Percentiles rank a stretch among this genome's conserved stretches.
phyloP scores from a whole-genome alignment of 176 grass and related monocot genomes.

The Leersia perrieri region DNA sequence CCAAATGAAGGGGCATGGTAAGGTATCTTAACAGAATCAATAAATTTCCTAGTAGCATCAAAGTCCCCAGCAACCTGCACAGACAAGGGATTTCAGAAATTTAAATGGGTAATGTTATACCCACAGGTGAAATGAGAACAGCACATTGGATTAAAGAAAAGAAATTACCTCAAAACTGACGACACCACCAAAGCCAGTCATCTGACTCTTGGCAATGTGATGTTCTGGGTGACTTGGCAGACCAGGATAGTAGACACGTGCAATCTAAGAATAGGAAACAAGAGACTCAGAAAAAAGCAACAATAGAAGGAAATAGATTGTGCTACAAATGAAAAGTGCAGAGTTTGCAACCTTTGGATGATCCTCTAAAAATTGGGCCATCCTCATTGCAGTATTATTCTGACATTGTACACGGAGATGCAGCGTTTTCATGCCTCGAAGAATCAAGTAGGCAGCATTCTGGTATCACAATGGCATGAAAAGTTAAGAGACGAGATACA shows the following conservation, averaged over 20 bases:
- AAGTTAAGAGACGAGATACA: not conserved
- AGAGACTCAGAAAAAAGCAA: slow-evolving; percentile 13
- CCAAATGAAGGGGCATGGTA: slow-evolving; percentile 95
- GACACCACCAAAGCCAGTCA: slow-evolving; percentile 99
- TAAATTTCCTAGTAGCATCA: slow-evolving; percentile 67
- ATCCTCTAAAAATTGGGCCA: slow-evolving; percentile 99
- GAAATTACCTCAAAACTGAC: slow-evolving; percentile 91
- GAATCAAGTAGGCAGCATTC: slow-evolving; percentile 97
- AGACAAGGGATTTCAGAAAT: not conserved
- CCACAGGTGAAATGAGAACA: not conserved
- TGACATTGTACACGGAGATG: slow-evolving; percentile 96
- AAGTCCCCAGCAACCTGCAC: slow-evolving; percentile 77
- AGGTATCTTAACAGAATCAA: slow-evolving; percentile 95
- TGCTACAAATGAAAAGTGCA: not conserved
- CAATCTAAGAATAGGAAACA: slow-evolving; percentile 55
- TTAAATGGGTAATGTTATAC: not conserved
- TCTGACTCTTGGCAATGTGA: slow-evolving; percentile 97
- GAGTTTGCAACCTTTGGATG: slow-evolving; percentile 72
- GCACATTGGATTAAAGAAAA: not conserved
- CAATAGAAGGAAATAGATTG: slow-evolving; percentile 11
- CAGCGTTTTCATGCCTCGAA: slow-evolving; percentile 97
- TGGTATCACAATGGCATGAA: slow-evolving; percentile 35
- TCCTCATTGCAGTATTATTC: slow-evolving; percentile 88
- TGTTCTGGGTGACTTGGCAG: slow-evolving; percentile 94
- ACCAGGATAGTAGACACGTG: slow-evolving; percentile 86